Conservation (phyloP, 2,329 filamentous ascomycete species). For the Colletotrichum sojae region DNA sequence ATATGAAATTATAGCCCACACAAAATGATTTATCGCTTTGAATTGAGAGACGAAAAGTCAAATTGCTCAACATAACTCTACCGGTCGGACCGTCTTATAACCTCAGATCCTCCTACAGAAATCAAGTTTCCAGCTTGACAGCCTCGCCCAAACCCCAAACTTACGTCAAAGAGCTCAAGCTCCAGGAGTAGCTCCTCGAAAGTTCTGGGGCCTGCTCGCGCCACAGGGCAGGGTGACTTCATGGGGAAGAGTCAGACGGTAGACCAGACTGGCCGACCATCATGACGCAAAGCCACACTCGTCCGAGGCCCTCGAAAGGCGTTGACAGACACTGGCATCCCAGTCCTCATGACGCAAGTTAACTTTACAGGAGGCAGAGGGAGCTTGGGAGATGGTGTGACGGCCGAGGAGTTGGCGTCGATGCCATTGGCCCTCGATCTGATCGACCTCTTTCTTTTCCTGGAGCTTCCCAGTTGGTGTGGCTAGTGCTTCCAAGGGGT, state of each 20-base stretch:
- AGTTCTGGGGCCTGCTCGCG: slow-evolving; percentile 20
- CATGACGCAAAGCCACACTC: slow-evolving; percentile 45
- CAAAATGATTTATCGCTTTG: slow-evolving; percentile 35
- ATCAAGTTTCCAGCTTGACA: slow-evolving; percentile 41
- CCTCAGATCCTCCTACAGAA: slow-evolving; percentile 30
- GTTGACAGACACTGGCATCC: slow-evolving; percentile 26
- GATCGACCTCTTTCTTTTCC: slow-evolving; percentile 46
- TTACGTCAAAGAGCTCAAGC: slow-evolving; percentile 42
- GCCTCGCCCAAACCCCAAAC: slow-evolving; percentile 13
- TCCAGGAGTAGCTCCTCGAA: slow-evolving; percentile 15
- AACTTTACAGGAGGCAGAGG: slow-evolving; percentile 26
- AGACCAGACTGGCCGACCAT: slow-evolving; percentile 23
- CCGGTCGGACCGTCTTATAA: slow-evolving; percentile 42
- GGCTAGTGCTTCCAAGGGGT: slow-evolving; percentile 36
- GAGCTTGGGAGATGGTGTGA: slow-evolving; percentile 41
- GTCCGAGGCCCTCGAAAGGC: slow-evolving; percentile 36
- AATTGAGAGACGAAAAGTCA: slow-evolving; percentile 27
- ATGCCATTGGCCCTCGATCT: slow-evolving; percentile 47
- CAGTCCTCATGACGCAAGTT: slow-evolving; percentile 42
- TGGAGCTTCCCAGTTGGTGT: slow-evolving; percentile 37
- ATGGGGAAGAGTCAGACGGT: slow-evolving; percentile 31
- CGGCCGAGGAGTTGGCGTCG: slow-evolving; percentile 20
- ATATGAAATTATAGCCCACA: slow-evolving; percentile 33
- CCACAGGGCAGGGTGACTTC: slow-evolving; percentile 42
- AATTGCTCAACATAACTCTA: neutral